Evolutionary conservation across 2,329 filamentous ascomycete species (phyloP), one percentile per base, ranked within the genome.

Genomic region (Ceratocystis papillata): DNA sequence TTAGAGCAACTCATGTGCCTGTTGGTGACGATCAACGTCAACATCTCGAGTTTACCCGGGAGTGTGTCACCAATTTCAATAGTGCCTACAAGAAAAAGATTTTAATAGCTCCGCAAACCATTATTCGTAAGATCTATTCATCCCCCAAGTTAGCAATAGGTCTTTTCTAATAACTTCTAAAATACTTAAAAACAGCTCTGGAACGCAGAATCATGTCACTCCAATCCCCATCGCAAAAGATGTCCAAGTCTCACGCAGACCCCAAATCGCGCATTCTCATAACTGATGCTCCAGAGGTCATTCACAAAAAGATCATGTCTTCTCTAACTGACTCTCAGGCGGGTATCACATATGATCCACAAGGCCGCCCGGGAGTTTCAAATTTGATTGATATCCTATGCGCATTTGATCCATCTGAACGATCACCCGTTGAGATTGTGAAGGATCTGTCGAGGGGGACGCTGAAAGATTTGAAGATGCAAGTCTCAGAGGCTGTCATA

Each of bases 11-110:
- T 0, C 90, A 96, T 76, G 93, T 99, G 28, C 94, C 94, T 10
- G 93, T 99, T 1, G 94, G 94, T n/a, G 89, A 95, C 70, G 94
- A 99, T 74, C 94, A 99, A 76, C 81, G 80, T 66, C 94, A 99
- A 72, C 94, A 99, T 76, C 83, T 99, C 25, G 94, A 99, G 74
- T 96, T 97, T 73, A 86, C 92, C 0, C 83, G 94, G 64, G 87
- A 95, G 73, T 87, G 91, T 69, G 94, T 88, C 7, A 87, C 84
- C 68, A 89, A 88, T 73, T 97, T 99, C 78, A 96, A 97, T 75
- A 80, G 89, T 72, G 76, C 82, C 1, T 90, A 89, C 70, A 65
- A 68, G 57, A 83, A 83, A 0, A 74, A 83, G n/a, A 80, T 78
- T 15, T 75, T 96, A 2, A 78, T 87, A 0, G 73, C 81, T 0